Base-by-base conservation (phyloP, 176 grass and related monocot genomes). In the Aegilops sharonensis region DNA sequence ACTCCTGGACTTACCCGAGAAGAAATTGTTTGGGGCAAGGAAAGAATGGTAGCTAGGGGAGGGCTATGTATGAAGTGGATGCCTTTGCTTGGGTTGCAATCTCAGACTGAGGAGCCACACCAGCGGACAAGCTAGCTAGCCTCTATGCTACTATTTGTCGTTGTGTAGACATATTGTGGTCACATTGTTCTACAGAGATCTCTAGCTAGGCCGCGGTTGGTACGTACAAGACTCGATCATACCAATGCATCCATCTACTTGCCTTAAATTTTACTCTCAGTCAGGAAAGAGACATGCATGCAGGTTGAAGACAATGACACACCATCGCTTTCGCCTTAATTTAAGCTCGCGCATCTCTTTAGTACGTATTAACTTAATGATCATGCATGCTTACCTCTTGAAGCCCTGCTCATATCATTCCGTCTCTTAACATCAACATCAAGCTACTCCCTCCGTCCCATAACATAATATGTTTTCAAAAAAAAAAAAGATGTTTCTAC, bases 31-130 rank as follows among this genome's bases (percentile, higher is more conserved):
- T 36, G 6, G 35, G 35, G 35, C 6, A 36, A 36, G 35, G 6
- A 36, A 36, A 36, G 36, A 8, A 37, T 37, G 36, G 36, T 37
- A 37, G 36, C 35, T 39, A 71, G 13, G 9, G 43, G 11, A 13
- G 11, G 11, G 3, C 43, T 47, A 13, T 45, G 11, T 3, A 45
- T 47, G 43, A 27, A 68, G 8, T 60, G 13, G 27, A 3, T 50
- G 9, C 29, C 59, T 50, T 77, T 86, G 79, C 88, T 90, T 90
- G 39, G 30, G 72, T 90, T 78, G 88, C 78, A 83, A 77, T 23
- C 70, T n/a, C 39, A 59, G 11, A 25, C n/a, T 29, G 21, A 83
- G 65, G n/a, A 77, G 50, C 42, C 74, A 24, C 43, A 39, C 39
- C 57, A 20, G 25, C 32, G 11, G 43, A 52, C 56, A 83, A 27